These are phyloP conservation scores for Triangularia setosa DNA, from an alignment of 2,329 filamentous ascomycete genomes.

Conservation along the genomic window DNA sequence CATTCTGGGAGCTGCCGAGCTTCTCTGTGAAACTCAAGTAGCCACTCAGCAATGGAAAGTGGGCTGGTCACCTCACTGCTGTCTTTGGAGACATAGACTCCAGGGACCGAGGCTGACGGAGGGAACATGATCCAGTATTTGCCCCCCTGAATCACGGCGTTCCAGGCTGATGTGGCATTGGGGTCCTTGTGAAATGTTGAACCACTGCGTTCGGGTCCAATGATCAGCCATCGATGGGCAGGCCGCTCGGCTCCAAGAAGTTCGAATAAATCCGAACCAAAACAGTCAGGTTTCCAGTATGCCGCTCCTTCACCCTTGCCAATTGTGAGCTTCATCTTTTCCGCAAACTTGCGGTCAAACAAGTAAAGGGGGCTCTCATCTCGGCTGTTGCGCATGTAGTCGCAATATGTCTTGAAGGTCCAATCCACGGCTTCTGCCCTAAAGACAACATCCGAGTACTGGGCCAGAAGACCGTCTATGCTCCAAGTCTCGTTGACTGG, in stretches of 20 bases:
- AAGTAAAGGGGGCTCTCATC: conserved; percentile 92
- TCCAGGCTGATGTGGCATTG: conserved; percentile 79
- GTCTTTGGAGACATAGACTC: conserved; percentile 84
- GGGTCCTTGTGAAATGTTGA: conserved; percentile 91
- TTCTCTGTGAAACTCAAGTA: conserved; percentile 82
- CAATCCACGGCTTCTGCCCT: conserved; percentile 92
- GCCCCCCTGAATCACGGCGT: conserved; percentile 80
- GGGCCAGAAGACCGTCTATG: conserved; percentile 59
- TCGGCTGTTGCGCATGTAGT: conserved; percentile 73
- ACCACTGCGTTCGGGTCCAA: conserved; percentile 81
- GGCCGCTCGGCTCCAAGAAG: conserved; percentile 74
- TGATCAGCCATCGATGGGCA: conserved; percentile 87
- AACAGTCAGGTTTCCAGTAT: conserved; percentile 81
- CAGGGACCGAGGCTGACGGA: conserved; percentile 71
- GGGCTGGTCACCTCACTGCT: conserved; percentile 91
- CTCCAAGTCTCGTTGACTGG: conserved; percentile 73
- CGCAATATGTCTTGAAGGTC: conserved; percentile 73
- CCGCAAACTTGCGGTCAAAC: conserved; percentile 81
- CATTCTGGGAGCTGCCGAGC: conserved; percentile 74
- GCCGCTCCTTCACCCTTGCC: conserved; percentile 47
- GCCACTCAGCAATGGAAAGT: conserved; percentile 94
- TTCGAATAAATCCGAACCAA: conserved; percentile 81
- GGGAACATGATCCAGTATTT: conserved; percentile 99
- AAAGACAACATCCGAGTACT: conserved; percentile 66
- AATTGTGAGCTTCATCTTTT: conserved; percentile 75